Evolutionary conservation across 2,329 filamentous ascomycete genomes (phyloP).

Genomic region (Fusarium torulosum): DNA sequence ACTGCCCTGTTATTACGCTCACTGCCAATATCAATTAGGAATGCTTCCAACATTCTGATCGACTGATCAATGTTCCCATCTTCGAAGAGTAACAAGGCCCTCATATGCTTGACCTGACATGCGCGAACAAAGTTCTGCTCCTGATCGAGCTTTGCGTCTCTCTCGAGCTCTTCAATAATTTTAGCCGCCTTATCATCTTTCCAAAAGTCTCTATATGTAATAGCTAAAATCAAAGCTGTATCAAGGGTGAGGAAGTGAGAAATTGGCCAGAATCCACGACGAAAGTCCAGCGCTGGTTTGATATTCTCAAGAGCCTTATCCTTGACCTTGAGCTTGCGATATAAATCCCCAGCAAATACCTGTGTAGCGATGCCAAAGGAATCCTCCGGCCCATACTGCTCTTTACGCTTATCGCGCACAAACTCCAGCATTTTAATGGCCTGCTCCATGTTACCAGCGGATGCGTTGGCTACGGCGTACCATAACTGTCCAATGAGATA

Average conservation of each 20-base stretch:
- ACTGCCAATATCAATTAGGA: neutral
- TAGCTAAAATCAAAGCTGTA: neutral
- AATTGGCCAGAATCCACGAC: neutral
- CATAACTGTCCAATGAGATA: neutral
- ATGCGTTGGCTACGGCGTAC: neutral
- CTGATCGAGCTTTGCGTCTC: neutral
- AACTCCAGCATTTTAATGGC: neutral
- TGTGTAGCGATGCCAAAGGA: conserved; percentile 1
- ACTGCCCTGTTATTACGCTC: neutral
- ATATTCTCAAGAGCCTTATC: neutral
- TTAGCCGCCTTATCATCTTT: neutral
- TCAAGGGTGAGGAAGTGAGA: neutral
- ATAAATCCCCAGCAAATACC: neutral
- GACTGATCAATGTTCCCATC: neutral
- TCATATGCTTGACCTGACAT: neutral
- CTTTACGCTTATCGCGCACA: conserved; percentile 4
- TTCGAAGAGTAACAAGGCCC: neutral
- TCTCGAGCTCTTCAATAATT: neutral
- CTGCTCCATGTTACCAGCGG: neutral
- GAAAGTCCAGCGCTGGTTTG: neutral
- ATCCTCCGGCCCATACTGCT: neutral
- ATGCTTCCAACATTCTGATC: neutral
- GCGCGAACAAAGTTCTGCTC: neutral
- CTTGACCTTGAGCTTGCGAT: neutral
- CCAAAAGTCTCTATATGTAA: neutral